These are phyloP conservation scores for Elaeagnus macrophylla DNA, from an alignment of 306 rosid genomes.

Conservation along the genomic window DNA sequence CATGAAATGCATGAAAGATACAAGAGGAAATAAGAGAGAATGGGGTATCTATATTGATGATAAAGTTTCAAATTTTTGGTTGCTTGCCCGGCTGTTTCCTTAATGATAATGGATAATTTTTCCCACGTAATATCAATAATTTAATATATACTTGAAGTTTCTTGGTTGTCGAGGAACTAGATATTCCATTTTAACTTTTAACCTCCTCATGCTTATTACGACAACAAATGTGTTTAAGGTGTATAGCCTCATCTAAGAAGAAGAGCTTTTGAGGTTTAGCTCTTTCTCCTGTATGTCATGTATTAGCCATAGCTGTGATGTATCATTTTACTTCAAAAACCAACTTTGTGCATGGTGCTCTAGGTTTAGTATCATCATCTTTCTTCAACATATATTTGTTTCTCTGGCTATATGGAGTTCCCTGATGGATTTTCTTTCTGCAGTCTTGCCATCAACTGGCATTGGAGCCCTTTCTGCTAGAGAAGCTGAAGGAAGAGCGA, in stretches of 20 bases:
- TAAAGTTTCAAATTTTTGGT: too few species aligned
- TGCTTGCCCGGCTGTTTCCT: too few species aligned
- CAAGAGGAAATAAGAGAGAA: neutral
- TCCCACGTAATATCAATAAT: too few species aligned
- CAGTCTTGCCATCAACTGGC: conserved; percentile 93
- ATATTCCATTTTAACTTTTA: neutral
- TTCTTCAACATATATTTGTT: neutral
- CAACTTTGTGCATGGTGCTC: neutral
- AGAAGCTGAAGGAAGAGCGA: conserved; percentile 97
- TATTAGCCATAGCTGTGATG: neutral
- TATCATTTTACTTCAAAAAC: neutral
- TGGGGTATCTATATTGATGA: too few species aligned
- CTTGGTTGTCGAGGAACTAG: neutral
- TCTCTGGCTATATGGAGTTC: conserved; percentile 4
- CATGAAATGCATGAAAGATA: neutral
- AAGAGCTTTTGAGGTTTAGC: neutral
- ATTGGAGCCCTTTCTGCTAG: conserved; percentile 86
- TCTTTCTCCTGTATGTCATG: neutral
- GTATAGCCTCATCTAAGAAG: neutral
- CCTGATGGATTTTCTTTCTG: conserved; percentile 29
- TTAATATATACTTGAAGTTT: too few species aligned
- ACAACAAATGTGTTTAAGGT: neutral
- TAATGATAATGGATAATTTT: too few species aligned
- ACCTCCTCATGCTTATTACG: neutral
- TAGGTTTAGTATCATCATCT: conserved; percentile 1